Evolutionary conservation across 768 basidiomycete species (phyloP).

Genomic region (Tulasnella sp.): DNA sequence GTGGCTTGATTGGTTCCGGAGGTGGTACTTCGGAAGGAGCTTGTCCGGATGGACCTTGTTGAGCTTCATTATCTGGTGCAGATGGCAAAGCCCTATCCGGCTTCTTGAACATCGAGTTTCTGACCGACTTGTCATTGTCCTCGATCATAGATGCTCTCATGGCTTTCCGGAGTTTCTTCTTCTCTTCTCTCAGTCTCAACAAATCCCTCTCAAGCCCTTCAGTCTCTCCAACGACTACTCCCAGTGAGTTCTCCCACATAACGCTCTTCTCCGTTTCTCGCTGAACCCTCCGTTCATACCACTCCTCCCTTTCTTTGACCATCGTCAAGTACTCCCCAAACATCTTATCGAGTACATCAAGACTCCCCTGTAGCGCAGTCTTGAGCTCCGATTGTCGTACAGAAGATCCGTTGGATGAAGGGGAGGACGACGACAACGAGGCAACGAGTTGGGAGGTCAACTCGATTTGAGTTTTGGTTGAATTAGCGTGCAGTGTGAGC

Average conservation of each 20-base stretch:
- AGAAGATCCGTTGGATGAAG: conserved; percentile 22
- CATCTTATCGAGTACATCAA: conserved; percentile 43
- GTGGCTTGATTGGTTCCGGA: not conserved
- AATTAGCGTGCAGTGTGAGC: conserved; percentile 58
- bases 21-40: too few relatives aligned
- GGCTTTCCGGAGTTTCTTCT: conserved; percentile 5
- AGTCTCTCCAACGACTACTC: conserved; percentile 73
- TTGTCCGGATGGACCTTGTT: not conserved
- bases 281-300: conserved; percentile 53
- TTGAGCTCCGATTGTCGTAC: conserved; percentile 27
- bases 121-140: not conserved
- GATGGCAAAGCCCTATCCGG: conserved; percentile 11
- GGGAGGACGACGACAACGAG: conserved; percentile 27
- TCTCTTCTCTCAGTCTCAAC: conserved; percentile 26
- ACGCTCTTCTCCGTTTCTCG: conserved; percentile 49
- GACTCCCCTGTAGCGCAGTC: conserved; percentile 46
- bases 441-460: conserved; percentile 52
- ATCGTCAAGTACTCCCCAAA: conserved; percentile 57
- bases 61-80: conserved; percentile 1
- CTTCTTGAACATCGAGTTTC: not conserved
- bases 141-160: conserved; percentile 8
- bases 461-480: conserved; percentile 63
- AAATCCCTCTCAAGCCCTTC: conserved; percentile 74
- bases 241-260: conserved; percentile 85
- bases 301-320: conserved; percentile 65